Evolutionary conservation across 768 basidiomycete genomes (phyloP), one percentile per base, ranked within the genome.

Genomic region (Agaricus subrufescens): DNA sequence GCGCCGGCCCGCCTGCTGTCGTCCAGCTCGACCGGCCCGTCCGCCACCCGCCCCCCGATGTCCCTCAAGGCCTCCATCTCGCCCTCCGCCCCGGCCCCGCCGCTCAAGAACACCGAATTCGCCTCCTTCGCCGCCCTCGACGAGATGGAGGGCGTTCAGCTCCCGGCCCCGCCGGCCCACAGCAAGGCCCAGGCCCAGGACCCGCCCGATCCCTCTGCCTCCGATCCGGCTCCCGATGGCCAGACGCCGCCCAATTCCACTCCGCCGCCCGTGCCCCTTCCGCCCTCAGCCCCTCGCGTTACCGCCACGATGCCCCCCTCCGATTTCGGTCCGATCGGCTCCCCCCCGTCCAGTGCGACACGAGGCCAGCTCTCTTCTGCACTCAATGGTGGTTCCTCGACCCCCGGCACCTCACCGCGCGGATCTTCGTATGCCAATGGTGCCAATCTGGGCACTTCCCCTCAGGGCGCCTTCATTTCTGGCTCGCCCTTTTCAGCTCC

Each of bases 261-360:
- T 53, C 15, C 72, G 1, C 73, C 79, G 0, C 79, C 82, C 2
- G 73, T 73, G 11, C 75, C 81, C 1, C 75, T 86, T 30, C 85
- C 86, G 0, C 71, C 80, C 29, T 84, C 78, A 31, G 79, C 79
- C 0, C 83, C 82, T 11, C 83, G 82, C 38, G 72, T 77, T 27
- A 70, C 78, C 45, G 67, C 71, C 7, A 69, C 73, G 12, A 64
- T 66, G 46, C 60, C 75, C 34, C 67, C 73, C 50, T 65, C 74
- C 46, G 89, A 89, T 65, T 86, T 89, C 62, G 91, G 91, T 8
- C 89, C 91, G 14, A 91, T 93, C 58, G 91, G 91, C 2, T 90
- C 89, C 3, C 88, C 89, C 3, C 88, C 90, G 8, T 87, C 91
- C 1, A 79, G 70, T 49, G 72, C 73, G 40, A 54, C 62, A 43